These are phyloP conservation scores for Ustilago vetiveriae DNA, from an alignment of 1,284 basidiomycete genomes.

Conservation along the genomic window DNA sequence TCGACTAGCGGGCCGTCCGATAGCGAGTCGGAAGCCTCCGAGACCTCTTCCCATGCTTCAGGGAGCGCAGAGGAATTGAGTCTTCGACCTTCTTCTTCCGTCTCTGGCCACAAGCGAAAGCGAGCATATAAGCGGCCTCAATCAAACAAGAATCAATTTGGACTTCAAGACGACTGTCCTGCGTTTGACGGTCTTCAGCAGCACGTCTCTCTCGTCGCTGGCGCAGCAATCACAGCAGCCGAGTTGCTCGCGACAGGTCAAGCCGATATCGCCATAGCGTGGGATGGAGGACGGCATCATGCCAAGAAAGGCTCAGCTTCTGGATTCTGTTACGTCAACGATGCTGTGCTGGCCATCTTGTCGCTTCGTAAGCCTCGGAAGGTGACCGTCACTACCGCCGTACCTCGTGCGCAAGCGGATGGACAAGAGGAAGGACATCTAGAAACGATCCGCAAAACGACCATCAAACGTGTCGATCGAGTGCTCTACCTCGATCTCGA, in stretches of 20 bases:
- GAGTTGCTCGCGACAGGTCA: conserved; percentile 72
- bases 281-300: conserved; percentile 76
- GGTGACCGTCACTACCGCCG: conserved; percentile 8
- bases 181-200: conserved; percentile 76
- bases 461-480: conserved; percentile 35
- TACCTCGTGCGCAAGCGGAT: background rate
- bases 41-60: background rate
- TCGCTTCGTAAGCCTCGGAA: conserved; percentile 32
- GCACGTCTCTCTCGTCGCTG: conserved; percentile 79
- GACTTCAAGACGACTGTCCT: conserved; percentile 84
- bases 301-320: conserved; percentile 43
- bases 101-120: conserved; percentile 6
- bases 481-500: conserved; percentile 85
- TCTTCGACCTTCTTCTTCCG: conserved; percentile 12
- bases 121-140: conserved; percentile 31
- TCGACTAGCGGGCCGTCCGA: conserved; percentile 1
- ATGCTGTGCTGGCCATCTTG: conserved; percentile 77
- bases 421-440: background rate
- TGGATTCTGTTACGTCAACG: conserved; percentile 93
- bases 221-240: conserved; percentile 79
- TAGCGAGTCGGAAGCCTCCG: background rate
- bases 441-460: conserved; percentile 21
- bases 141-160: conserved; percentile 68
- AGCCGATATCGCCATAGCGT: conserved; percentile 78
- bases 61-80: conserved; percentile 6